phyloP scores from a whole-genome alignment of 2,329 filamentous ascomycete genomes.

The Decorospora gaudefroyi region DNA sequence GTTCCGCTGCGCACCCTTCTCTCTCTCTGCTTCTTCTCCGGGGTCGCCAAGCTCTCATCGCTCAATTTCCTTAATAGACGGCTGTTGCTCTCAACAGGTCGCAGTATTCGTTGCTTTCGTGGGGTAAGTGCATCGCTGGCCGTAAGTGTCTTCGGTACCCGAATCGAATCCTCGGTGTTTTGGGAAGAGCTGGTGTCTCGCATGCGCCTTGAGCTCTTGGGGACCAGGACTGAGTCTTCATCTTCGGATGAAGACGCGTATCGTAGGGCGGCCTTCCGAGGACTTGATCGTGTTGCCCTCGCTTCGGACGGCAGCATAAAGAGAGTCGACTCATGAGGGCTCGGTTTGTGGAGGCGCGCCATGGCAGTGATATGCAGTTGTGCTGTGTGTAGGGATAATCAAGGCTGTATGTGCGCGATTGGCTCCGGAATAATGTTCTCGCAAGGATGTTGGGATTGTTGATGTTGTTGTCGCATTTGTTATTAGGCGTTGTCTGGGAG shows the following conservation, averaged over 20 bases:
- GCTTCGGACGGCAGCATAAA: conserved; percentile 23
- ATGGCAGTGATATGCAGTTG: conserved; percentile 21
- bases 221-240: conserved; percentile 29
- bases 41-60: conserved; percentile 37
- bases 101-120: conserved; percentile 41
- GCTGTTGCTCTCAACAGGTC: conserved; percentile 41
- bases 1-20: conserved; percentile 22
- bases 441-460: conserved; percentile 11
- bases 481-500: conserved; percentile 14
- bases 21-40: conserved; percentile 30
- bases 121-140: conserved; percentile 23
- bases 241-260: conserved; percentile 24
- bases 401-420: conserved; percentile 6
- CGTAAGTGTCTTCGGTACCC: conserved; percentile 26
- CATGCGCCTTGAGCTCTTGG: conserved; percentile 33
- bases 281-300: conserved; percentile 32
- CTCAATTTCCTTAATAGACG: conserved; percentile 35
- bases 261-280: conserved; percentile 30
- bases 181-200: conserved; percentile 29
- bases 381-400: conserved; percentile 5
- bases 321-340: conserved; percentile 30
- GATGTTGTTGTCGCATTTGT: conserved; percentile 14
- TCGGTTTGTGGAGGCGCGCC: conserved; percentile 45
- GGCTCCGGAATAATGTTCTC: conserved; percentile 9
- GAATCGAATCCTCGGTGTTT: conserved; percentile 31